Evolutionary conservation across 202 grass and related monocot genomes (phyloP).

Genomic region (Zizania palustris): DNA sequence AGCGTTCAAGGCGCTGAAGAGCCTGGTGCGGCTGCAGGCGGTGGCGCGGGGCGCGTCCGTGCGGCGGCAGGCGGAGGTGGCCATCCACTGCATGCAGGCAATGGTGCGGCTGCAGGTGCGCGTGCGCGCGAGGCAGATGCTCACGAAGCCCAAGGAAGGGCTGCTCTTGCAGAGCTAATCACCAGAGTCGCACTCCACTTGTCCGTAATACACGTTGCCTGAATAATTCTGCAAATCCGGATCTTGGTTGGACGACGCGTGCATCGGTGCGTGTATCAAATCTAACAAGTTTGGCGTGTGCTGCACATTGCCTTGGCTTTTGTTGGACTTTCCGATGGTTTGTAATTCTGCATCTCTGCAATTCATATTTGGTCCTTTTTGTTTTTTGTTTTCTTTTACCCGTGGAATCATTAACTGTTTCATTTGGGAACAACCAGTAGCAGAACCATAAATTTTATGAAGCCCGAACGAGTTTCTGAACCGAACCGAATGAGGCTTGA

Average conservation of each 20-base stretch:
- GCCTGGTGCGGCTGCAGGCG: conserved; percentile 90
- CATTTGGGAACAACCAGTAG: neutral
- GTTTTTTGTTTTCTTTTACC: neutral
- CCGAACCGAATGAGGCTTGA: too few species aligned
- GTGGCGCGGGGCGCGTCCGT: conserved; percentile 81
- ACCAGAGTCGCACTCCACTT: neutral
- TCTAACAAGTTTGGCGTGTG: neutral
- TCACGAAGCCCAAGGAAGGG: conserved; percentile 48
- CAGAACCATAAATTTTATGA: too few species aligned
- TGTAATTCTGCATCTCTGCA: neutral
- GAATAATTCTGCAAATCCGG: neutral
- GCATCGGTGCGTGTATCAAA: conserved; percentile 2
- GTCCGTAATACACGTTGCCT: neutral
- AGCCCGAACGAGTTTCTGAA: too few species aligned
- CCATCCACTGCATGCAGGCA: conserved; percentile 84
- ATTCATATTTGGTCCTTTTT: neutral
- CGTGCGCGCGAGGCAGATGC: conserved; percentile 65
- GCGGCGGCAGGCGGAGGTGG: conserved; percentile 77
- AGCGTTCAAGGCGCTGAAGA: conserved; percentile 77
- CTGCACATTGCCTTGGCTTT: neutral
- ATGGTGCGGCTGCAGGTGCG: conserved; percentile 80
- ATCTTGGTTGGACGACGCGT: neutral
- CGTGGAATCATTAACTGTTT: neutral
- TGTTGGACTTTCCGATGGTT: conserved; percentile 9
- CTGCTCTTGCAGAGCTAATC: conserved; percentile 47